Conservation (phyloP, 2,329 filamentous ascomycete genomes). For the Elsinoe necatrix region DNA sequence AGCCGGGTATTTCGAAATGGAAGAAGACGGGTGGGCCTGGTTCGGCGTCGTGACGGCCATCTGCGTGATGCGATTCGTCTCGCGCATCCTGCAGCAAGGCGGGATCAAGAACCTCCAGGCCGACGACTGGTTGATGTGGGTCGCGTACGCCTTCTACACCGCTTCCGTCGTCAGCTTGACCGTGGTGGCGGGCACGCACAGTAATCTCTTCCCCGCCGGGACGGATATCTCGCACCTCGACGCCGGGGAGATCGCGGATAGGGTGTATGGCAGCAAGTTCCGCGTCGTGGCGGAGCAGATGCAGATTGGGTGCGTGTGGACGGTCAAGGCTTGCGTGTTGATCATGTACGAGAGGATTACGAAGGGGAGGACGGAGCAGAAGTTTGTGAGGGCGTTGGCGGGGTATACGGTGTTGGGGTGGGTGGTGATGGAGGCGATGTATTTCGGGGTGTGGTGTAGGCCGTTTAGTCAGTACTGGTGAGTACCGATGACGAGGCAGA, state of each 20-base stretch:
- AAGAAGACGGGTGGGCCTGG: constrained; percentile 8
- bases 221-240: constrained; percentile 38
- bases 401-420: constrained; percentile 31
- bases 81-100: constrained; percentile 9
- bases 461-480: constrained; percentile 34
- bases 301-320: constrained; percentile 32
- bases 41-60: constrained; percentile 8
- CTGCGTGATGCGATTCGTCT: not conserved
- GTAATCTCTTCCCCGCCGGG: constrained; percentile 38
- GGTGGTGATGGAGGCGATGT: constrained; percentile 34
- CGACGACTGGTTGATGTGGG: constrained; percentile 51
- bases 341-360: constrained; percentile 34
- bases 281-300: constrained; percentile 34
- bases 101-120: constrained; percentile 40
- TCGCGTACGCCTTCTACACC: constrained; percentile 43
- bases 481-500: constrained; percentile 10
- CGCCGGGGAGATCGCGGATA: constrained; percentile 20
- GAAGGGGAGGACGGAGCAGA: constrained; percentile 29
- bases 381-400: constrained; percentile 28
- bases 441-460: constrained; percentile 34
- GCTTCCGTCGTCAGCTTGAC: constrained; percentile 43
- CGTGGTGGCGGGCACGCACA: constrained; percentile 33
- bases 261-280: constrained; percentile 31
- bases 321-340: constrained; percentile 31
- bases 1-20: constrained; percentile 11